Percentiles rank a stretch among this genome's conserved stretches.
phyloP scores from a whole-genome alignment of 2,329 filamentous ascomycete species.

The Colletotrichum higginsianum region DNA sequence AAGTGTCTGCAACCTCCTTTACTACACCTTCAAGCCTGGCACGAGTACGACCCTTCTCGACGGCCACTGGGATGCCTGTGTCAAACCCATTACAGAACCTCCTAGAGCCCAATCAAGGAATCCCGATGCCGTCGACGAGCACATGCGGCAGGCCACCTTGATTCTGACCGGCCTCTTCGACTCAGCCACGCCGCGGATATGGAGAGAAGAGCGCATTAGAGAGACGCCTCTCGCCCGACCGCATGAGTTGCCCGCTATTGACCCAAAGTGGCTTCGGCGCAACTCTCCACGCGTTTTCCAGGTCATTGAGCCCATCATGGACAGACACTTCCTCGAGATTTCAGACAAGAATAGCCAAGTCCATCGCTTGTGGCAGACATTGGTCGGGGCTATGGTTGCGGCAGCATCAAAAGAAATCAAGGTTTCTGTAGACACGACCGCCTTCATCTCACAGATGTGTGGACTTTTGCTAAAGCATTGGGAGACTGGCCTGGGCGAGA shows the following conservation, averaged over 20 bases:
- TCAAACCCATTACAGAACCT: conserved; percentile 69
- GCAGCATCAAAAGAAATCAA: conserved; percentile 91
- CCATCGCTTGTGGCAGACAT: conserved; percentile 71
- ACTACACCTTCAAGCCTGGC: conserved; percentile 84
- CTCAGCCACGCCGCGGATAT: conserved; percentile 70
- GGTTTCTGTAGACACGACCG: conserved; percentile 85
- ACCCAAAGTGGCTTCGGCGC: conserved; percentile 88
- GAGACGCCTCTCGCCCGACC: conserved; percentile 71
- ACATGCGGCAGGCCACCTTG: conserved; percentile 71
- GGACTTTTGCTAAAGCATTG: conserved; percentile 80
- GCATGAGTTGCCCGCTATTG: conserved; percentile 86
- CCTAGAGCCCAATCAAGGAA: conserved; percentile 51
- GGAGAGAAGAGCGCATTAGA: conserved; percentile 81
- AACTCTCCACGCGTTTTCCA: conserved; percentile 77
- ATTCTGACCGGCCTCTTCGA: conserved; percentile 82
- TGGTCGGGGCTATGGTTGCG: conserved; percentile 74
- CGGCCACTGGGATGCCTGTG: conserved; percentile 82
- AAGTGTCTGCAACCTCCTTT: conserved; percentile 84
- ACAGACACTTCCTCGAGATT: conserved; percentile 74
- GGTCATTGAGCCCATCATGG: conserved; percentile 72
- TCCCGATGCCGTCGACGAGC: conserved; percentile 62
- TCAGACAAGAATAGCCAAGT: conserved; percentile 69
- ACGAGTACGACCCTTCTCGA: conserved; percentile 78
- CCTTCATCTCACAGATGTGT: conserved; percentile 81
- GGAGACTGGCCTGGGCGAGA: conserved; percentile 69